Percentiles rank a stretch among this genome's conserved stretches.
These are phyloP conservation scores for Tephrocybe sp. DNA, from an alignment of 768 basidiomycete species.

Conservation along the genomic window DNA sequence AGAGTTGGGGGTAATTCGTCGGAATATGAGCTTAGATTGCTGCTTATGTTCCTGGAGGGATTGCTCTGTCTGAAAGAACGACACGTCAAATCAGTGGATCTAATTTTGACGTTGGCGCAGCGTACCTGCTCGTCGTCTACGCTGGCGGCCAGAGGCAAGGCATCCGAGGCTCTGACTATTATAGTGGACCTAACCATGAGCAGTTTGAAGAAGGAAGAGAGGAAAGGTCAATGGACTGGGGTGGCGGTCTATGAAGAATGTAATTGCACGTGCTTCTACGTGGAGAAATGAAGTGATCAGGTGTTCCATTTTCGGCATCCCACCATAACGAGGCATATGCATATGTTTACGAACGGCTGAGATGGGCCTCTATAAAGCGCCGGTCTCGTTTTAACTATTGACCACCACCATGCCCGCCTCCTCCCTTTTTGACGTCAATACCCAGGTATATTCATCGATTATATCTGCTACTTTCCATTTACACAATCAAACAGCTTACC, in stretches of 20 bases:
- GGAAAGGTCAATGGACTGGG: neutral
- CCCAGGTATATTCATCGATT: conserved; percentile 49
- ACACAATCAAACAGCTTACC: conserved; percentile 54
- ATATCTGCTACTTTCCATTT: conserved; percentile 4
- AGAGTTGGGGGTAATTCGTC: conserved; percentile 89
- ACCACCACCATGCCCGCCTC: conserved; percentile 36
- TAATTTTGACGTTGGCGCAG: conserved; percentile 2
- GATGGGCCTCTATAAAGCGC: conserved; percentile 10
- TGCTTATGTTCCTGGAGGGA: conserved; percentile 97
- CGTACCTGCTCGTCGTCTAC: conserved; percentile 96
- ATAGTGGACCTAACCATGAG: conserved; percentile 86
- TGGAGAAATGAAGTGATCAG: conserved; percentile 15
- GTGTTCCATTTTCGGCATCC: conserved; percentile 17
- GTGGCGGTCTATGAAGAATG: neutral
- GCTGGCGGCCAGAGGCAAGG: conserved; percentile 89
- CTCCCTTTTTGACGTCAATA: conserved; percentile 62
- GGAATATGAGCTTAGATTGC: conserved; percentile 95
- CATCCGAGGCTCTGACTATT: conserved; percentile 82
- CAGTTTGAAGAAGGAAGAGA: too few species aligned
- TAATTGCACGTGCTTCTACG: conserved; percentile 20
- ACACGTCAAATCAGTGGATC: conserved; percentile 13
- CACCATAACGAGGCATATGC: conserved; percentile 19
- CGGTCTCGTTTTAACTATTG: conserved; percentile 11
- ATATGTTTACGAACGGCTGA: conserved; percentile 18
- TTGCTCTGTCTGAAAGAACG: conserved; percentile 75